Conservation (phyloP, 352 stramenopile genomes). For the Phytophthora quininea region DNA sequence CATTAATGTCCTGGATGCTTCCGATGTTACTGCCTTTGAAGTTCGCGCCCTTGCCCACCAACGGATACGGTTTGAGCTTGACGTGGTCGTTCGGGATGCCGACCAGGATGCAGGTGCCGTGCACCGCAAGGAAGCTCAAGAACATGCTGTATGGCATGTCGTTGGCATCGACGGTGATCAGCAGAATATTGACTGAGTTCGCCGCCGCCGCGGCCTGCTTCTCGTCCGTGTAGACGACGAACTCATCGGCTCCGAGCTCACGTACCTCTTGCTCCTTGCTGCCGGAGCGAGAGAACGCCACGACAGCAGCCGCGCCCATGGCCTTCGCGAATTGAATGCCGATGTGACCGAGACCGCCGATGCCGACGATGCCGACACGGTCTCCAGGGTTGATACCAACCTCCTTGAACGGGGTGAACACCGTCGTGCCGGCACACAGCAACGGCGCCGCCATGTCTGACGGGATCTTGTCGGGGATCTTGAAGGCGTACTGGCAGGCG, state of each 20-base stretch:
- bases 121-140: conserved; percentile 54
- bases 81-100: conserved; percentile 67
- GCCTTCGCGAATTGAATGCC: conserved; percentile 82
- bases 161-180: conserved; percentile 72
- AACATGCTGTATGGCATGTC: conserved; percentile 62
- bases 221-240: conserved; percentile 61
- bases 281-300: conserved; percentile 66
- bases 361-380: conserved; percentile 74
- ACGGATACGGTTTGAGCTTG: conserved; percentile 49
- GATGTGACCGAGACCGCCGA: conserved; percentile 88
- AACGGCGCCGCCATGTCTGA: conserved; percentile 64
- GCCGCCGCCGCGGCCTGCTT: conserved; percentile 34
- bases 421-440: conserved; percentile 85
- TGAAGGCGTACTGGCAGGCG: conserved; percentile 65
- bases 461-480: conserved; percentile 73
- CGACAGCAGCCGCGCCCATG: conserved; percentile 57
- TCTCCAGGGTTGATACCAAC: conserved; percentile 50
- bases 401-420: conserved; percentile 74
- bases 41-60: conserved; percentile 47
- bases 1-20: conserved; percentile 76
- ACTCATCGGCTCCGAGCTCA: conserved; percentile 63
- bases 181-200: conserved; percentile 63
- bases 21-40: conserved; percentile 79
- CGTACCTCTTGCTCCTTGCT: conserved; percentile 67
- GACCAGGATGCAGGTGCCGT: conserved; percentile 70